Percentiles rank a stretch among this genome's conserved stretches.
These are phyloP conservation scores for Aaosphaeria pasadenensis DNA, from an alignment of 2,329 filamentous ascomycete genomes.

Conservation along the genomic window DNA sequence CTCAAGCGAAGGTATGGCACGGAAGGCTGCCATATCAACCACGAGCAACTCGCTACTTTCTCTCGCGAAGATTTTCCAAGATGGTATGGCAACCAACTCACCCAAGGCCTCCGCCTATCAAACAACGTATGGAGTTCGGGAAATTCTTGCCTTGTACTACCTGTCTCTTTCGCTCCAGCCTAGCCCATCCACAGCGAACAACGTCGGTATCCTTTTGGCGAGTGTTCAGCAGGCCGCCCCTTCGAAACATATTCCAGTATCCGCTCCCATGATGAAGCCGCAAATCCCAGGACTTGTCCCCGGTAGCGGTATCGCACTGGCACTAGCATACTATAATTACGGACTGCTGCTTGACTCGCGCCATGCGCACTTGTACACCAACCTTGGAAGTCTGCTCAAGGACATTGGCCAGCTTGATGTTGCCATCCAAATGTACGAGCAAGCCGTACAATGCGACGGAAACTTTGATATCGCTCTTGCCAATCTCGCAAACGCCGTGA, in stretches of 20 bases:
- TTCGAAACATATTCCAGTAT: constrained; percentile 41
- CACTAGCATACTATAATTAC: constrained; percentile 93
- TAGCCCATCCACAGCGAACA: constrained; percentile 96
- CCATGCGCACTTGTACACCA: constrained; percentile 95
- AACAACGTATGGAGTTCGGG: constrained; percentile 74
- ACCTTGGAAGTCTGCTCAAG: constrained; percentile 90
- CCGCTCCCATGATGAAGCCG: constrained; percentile 32
- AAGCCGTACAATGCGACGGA: constrained; percentile 87
- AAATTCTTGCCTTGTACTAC: constrained; percentile 94
- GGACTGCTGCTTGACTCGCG: constrained; percentile 80
- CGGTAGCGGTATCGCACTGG: constrained; percentile 83
- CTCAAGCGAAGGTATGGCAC: constrained; percentile 62
- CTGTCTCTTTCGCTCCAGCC: constrained; percentile 90
- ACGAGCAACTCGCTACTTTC: constrained; percentile 95
- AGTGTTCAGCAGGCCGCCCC: constrained; percentile 73
- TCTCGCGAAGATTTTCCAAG: constrained; percentile 95
- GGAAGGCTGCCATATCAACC: constrained; percentile 80
- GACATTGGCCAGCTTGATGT: constrained; percentile 90
- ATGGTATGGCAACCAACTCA: constrained; percentile 78
- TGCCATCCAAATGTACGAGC: constrained; percentile 96
- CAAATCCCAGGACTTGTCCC: constrained; percentile 74
- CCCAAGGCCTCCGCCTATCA: constrained; percentile 53
- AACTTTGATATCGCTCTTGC: constrained; percentile 95
- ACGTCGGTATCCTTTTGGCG: constrained; percentile 94
- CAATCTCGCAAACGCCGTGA: constrained; percentile 95